Conservation (phyloP, 2,329 filamentous ascomycete genomes). For the Ramichloridium luteum region DNA sequence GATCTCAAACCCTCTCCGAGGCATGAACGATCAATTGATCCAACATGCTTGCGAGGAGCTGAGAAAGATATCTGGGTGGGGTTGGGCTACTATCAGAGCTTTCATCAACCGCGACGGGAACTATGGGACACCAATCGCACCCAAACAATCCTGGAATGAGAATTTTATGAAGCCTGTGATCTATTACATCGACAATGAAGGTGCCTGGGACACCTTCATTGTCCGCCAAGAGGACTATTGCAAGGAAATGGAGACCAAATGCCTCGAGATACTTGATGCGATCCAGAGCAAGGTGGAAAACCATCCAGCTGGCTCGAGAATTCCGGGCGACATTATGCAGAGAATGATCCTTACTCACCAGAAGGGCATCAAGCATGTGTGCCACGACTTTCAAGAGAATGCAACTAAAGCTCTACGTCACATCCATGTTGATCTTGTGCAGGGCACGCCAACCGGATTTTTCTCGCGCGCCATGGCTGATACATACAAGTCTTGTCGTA, state of each 20-base stretch:
- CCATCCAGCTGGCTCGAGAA: slow-evolving; percentile 2
- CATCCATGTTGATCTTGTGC: slow-evolving; percentile 6
- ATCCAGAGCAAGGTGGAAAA: not conserved
- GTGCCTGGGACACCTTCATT: slow-evolving; percentile 2
- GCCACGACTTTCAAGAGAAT: not conserved
- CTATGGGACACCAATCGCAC: slow-evolving; percentile 6
- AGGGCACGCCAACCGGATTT: slow-evolving; percentile 2
- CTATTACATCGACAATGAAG: slow-evolving; percentile 2
- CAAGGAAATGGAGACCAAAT: not conserved
- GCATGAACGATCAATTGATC: not conserved
- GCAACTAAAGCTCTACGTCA: slow-evolving; percentile 1
- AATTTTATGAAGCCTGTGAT: not conserved
- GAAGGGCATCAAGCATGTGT: slow-evolving; percentile 1
- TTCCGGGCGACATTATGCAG: slow-evolving; percentile 4
- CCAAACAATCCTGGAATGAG: slow-evolving; percentile 14
- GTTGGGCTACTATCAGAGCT: slow-evolving; percentile 9
- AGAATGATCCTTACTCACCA: slow-evolving; percentile 1
- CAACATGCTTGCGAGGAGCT: no score
- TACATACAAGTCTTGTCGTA: slow-evolving; percentile 1
- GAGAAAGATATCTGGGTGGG: no score
- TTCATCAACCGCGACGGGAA: slow-evolving; percentile 15
- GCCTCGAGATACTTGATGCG: not conserved
- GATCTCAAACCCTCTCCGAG: no score
- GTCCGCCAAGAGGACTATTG: not conserved
- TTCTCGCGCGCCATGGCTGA: slow-evolving; percentile 8